Conservation (phyloP, 2,329 filamentous ascomycete genomes). For the Chaetomiaceae sp. region DNA sequence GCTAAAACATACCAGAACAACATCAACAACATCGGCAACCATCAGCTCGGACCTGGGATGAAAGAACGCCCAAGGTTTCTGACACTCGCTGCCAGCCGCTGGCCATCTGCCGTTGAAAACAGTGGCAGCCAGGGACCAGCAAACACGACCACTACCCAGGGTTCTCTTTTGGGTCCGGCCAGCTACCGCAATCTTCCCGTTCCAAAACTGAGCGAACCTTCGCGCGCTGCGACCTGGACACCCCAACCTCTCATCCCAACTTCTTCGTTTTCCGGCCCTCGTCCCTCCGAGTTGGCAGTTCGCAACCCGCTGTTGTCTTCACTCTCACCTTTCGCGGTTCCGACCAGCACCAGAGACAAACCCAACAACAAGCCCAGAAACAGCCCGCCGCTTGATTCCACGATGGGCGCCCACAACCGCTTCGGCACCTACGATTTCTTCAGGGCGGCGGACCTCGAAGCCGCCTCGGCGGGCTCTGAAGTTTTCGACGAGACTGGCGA, state of each 20-base stretch:
- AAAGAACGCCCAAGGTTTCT: no score
- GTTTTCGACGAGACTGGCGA: no score
- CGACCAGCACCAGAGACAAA: neutral
- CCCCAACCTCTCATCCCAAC: neutral
- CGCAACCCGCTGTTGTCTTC: neutral
- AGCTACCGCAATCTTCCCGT: neutral
- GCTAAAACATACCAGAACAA: no score
- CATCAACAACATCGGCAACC: neutral
- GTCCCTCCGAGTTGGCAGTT: neutral
- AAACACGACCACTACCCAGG: neutral
- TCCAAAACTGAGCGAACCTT: neutral
- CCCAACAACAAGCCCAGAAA: neutral
- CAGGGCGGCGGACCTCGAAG: no score
- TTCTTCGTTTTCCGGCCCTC: neutral
- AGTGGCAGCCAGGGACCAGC: neutral
- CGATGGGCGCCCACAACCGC: no score
- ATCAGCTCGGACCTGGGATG: neutral
- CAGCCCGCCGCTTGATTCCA: no score
- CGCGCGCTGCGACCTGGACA: neutral
- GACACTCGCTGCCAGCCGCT: neutral
- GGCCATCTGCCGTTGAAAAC: neutral
- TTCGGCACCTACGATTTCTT: no score
- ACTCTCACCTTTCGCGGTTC: neutral
- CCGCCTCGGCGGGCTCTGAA: no score
- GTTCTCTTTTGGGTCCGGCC: neutral